Evolutionary conservation across 1,284 basidiomycete genomes (phyloP), one percentile per base, ranked within the genome.

Genomic region (Chalciporus sp.): DNA sequence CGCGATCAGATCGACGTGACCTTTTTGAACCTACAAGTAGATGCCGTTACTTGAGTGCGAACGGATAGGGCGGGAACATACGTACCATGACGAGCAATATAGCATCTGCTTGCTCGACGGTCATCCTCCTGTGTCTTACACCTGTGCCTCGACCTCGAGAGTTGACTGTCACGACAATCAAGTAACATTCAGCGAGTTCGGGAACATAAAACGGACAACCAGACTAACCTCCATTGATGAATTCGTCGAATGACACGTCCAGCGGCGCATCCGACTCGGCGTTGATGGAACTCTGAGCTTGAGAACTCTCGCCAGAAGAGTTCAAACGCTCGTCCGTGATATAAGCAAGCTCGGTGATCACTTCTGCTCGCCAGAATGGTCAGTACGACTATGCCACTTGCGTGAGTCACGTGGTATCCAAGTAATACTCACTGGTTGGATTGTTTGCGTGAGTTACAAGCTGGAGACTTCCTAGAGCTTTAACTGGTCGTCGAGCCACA

Each of bases 331-430:
- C 20, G 31, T 66, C 65, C 16, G 63, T 39, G 28, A 66, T 60
- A 35, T 66, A 66, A n/a, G 64, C 64, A 10, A 66, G 63, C 33
- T 66, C 64, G 10, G 65, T 64, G 28, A 68, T 55, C 7, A 66
- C 67, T 42, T 63, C 67, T 66, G 47, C 26, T 52, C 61, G 46
- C 29, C 47, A 2, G 9, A 2, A 6, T 42, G 28, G 27, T 41
- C 14, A 14, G 40, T 29, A 14, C 47, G 40, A n/a, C 19, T 1
- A 6, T 19, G 27, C 11, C 1, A 26, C 37, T 40, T 28, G 26
- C 7, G 35, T 37, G 8, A 17, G 49, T 17, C 3, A 0, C 14
- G 19, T n/a, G n/a, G n/a, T n/a, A n/a, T n/a, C n/a, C n/a, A n/a
- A n/a, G n/a, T 2, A 10, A 19, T 11, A 56, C 67, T 66, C 46